Conservation (phyloP, 805 yeast species). For the Hanseniaspora valbyensis region DNA sequence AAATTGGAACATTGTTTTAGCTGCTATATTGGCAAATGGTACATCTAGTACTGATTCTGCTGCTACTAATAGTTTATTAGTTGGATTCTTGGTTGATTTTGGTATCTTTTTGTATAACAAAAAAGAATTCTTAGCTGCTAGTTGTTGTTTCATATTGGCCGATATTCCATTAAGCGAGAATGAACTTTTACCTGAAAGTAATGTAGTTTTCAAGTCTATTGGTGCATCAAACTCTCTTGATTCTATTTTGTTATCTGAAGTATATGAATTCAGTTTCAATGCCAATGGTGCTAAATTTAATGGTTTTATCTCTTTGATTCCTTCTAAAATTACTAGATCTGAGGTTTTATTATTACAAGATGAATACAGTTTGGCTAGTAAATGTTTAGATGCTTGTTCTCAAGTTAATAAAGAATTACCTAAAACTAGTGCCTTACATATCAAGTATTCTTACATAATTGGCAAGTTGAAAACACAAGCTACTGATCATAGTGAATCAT, state of each 20-base stretch:
- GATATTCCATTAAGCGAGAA: conserved; percentile 35
- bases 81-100: conserved; percentile 40
- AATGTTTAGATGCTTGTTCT: conserved; percentile 46
- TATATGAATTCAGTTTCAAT: conserved; percentile 48
- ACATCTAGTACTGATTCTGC: conserved; percentile 16
- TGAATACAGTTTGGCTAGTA: conserved; percentile 44
- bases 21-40: conserved; percentile 32
- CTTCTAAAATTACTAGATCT: conserved; percentile 58
- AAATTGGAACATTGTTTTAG: conserved; percentile 43
- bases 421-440: conserved; percentile 29
- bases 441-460: conserved; percentile 28
- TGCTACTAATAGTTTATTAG: conserved; percentile 17
- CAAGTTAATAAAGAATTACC: conserved; percentile 32
- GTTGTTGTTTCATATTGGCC: conserved; percentile 38
- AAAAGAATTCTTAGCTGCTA: conserved; percentile 32
- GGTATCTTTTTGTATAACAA: conserved; percentile 37
- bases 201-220: conserved; percentile 32
- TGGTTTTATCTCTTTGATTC: conserved; percentile 42
- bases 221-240: conserved; percentile 35
- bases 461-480: conserved; percentile 37
- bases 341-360: conserved; percentile 60
- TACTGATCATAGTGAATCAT: conserved; percentile 45
- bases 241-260: conserved; percentile 48
- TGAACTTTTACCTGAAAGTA: conserved; percentile 24
- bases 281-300: conserved; percentile 25